Conservation (phyloP, 1,284 basidiomycete genomes). For the Ustanciosporium gigantosporum region DNA sequence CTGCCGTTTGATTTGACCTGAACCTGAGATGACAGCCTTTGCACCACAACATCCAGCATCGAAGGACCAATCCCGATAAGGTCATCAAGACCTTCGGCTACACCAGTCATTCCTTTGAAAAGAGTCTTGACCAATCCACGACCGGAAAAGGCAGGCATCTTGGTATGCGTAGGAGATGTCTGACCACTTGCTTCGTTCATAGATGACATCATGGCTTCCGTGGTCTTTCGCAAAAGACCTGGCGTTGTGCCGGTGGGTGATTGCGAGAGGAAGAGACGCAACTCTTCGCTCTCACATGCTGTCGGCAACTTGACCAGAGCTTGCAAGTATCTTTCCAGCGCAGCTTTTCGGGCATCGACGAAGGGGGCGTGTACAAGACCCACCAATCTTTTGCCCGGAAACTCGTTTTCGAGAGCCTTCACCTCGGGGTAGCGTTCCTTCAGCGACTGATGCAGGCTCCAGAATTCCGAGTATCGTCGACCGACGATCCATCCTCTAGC, state of each 20-base stretch:
- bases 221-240: neutral
- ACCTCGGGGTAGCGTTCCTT: constrained; percentile 66
- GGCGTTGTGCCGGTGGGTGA: constrained; percentile 7
- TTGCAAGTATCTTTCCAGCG: constrained; percentile 86
- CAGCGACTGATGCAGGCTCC: constrained; percentile 80
- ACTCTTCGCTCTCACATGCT: constrained; percentile 71
- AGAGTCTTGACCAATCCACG: constrained; percentile 36
- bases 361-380: constrained; percentile 39
- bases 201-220: neutral
- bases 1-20: constrained; percentile 16
- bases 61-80: constrained; percentile 45
- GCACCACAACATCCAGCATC: constrained; percentile 47
- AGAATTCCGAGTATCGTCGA: constrained; percentile 90
- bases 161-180: constrained; percentile 3
- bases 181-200: neutral
- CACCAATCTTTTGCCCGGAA: constrained; percentile 46
- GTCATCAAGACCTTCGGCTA: constrained; percentile 49
- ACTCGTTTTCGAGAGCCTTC: constrained; percentile 38
- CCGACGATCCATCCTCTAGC: constrained; percentile 85
- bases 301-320: constrained; percentile 59
- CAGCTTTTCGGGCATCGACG: constrained; percentile 76
- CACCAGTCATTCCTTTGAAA: constrained; percentile 43
- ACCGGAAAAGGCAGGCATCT: constrained; percentile 13
- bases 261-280: constrained; percentile 79
- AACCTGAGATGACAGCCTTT: constrained; percentile 49